phyloP scores from a whole-genome alignment of 2,329 filamentous ascomycete species.

The Hirsutella minnesotensis region DNA sequence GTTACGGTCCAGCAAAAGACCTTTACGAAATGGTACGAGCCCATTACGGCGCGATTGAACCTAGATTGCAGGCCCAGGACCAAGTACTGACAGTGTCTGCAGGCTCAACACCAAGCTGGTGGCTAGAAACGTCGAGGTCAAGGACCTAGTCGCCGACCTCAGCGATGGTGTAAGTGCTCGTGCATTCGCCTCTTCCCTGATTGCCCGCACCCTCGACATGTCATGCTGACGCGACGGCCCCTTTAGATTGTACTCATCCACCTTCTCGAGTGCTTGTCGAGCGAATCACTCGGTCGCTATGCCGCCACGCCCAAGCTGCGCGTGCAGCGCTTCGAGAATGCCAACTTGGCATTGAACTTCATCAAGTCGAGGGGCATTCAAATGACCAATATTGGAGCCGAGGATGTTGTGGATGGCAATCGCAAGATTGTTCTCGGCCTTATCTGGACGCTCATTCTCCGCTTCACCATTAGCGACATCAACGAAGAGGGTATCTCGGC shows the following conservation, averaged over 20 bases:
- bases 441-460: slow-evolving; percentile 96
- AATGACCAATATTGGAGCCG: slow-evolving; percentile 96
- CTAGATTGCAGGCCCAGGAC: not conserved
- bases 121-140: slow-evolving; percentile 63
- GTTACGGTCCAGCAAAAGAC: slow-evolving; percentile 92
- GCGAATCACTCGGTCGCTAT: slow-evolving; percentile 91
- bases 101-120: slow-evolving; percentile 96
- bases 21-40: slow-evolving; percentile 75
- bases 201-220: not conserved
- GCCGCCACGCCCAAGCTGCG: slow-evolving; percentile 91
- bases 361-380: slow-evolving; percentile 86
- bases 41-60: not conserved
- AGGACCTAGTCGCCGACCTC: slow-evolving; percentile 79
- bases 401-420: slow-evolving; percentile 97
- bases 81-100: not conserved
- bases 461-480: slow-evolving; percentile 98
- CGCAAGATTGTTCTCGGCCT: slow-evolving; percentile 93
- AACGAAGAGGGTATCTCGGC: slow-evolving; percentile 96
- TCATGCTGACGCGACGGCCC: not conserved
- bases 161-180: slow-evolving; percentile 71
- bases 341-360: slow-evolving; percentile 88
- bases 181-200: no score
- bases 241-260: slow-evolving; percentile 90
- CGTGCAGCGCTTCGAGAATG: slow-evolving; percentile 96
- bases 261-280: slow-evolving; percentile 88